Conservation (phyloP, 164 flowering plant genomes). For the Malania oleifera region DNA sequence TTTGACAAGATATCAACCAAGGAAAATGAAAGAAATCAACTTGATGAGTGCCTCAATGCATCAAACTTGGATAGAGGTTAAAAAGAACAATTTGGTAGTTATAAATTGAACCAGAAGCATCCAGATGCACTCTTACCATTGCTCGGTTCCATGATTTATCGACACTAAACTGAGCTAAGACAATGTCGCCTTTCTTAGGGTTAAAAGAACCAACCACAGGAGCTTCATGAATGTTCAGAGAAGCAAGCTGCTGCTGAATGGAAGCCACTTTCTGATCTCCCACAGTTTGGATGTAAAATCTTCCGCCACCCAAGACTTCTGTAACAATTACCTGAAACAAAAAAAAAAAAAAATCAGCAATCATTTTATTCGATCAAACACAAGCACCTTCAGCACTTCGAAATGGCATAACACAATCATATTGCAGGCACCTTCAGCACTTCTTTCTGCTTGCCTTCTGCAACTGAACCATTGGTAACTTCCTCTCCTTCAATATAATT, state of each 20-base stretch:
- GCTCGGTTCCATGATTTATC: conserved; percentile 98
- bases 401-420: not conserved
- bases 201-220: conserved; percentile 84
- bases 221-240: conserved; percentile 69
- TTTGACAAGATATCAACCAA: too few species aligned
- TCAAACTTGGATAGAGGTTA: too few species aligned
- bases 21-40: too few species aligned
- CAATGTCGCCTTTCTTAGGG: conserved; percentile 91
- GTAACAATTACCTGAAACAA: conserved; percentile 67
- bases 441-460: conserved; percentile 72
- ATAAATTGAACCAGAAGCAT: not conserved
- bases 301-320: conserved; percentile 88
- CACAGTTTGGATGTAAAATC: conserved; percentile 78
- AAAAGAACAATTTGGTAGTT: too few species aligned
- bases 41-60: too few species aligned
- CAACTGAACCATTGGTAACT: conserved; percentile 49
- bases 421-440: conserved; percentile 61
- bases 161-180: conserved; percentile 81
- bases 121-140: conserved; percentile 44
- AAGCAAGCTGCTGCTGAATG: conserved; percentile 77
- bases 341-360: conserved; percentile 11
- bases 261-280: conserved; percentile 72
- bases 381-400: too few species aligned
- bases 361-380: not conserved
- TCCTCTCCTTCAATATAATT: conserved; percentile 92